Evolutionary conservation across 2,329 filamentous ascomycete species (phyloP).

Genomic region (Penicillium hesseltinei): DNA sequence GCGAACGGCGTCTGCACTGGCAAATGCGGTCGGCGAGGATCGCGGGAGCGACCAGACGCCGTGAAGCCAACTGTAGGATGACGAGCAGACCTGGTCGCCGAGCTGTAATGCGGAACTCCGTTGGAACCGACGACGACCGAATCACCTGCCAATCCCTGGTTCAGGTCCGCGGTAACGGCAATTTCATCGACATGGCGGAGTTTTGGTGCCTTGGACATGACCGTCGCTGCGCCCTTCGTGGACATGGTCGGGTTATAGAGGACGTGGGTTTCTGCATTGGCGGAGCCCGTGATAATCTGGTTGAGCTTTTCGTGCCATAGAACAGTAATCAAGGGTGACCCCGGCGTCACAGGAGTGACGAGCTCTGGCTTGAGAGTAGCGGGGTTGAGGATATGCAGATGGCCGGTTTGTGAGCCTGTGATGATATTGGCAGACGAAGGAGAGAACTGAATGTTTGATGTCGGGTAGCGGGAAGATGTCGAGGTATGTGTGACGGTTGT

Average conservation of each 20-base stretch:
- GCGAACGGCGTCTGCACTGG: constrained; percentile 85
- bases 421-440: constrained; percentile 81
- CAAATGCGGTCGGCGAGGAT: constrained; percentile 81
- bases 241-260: constrained; percentile 89
- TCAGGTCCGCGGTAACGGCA: constrained; percentile 81
- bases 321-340: constrained; percentile 76
- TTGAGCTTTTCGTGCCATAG: constrained; percentile 94
- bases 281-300: constrained; percentile 91
- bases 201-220: constrained; percentile 92
- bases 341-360: constrained; percentile 83
- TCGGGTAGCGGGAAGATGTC: constrained; percentile 78
- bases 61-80: constrained; percentile 73
- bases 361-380: constrained; percentile 83
- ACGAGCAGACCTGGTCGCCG: constrained; percentile 59
- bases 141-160: constrained; percentile 78
- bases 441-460: constrained; percentile 84
- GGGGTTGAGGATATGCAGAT: constrained; percentile 90
- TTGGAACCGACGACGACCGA: constrained; percentile 69
- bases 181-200: constrained; percentile 95
- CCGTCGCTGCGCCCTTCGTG: constrained; percentile 73
- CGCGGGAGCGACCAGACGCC: constrained; percentile 70
- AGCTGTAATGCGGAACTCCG: constrained; percentile 72
- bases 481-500: constrained; percentile 76
- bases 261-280: constrained; percentile 83
- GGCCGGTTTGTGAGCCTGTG: constrained; percentile 80